Evolutionary conservation across 352 stramenopile genomes (phyloP), one percentile per base, ranked within the genome.

Genomic region (Plasmopara viticola): DNA sequence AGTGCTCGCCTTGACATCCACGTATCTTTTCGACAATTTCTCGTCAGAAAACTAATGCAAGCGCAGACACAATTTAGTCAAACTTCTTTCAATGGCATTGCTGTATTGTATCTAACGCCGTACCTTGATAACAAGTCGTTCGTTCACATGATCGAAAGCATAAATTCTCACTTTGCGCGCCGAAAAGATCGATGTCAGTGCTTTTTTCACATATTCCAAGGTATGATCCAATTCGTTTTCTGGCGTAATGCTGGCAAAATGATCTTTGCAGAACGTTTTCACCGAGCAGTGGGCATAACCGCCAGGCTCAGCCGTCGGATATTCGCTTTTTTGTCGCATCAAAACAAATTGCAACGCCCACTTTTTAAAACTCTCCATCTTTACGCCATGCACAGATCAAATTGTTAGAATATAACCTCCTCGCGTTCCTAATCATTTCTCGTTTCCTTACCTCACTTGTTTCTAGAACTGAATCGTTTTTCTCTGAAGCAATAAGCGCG

Each of bases 151-250:
- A 33, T 91, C 78, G 0, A 86, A 49, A 4, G 72, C 64, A 48
- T 80, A 89, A n/a, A 91, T 76, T 15, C 78, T 65, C 6, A 89
- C 68, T 56, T 66, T 72, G 0, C 70, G 59, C 29, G 78, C 78
- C 5, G 62, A 68, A 48, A 91, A 91, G 49, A 75, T 68, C 3
- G 60, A 64, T 9, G 63, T 76, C 12, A 91, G 58, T 0, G 74
- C 66, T 13, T 62, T 73, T 57, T 86, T 77, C 51, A 86, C 51
- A 43, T 81, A 78, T 55, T 91, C 80, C 2, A 89, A 65, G 4
- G 78, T 87, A 44, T 89, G 78, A 51, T 91, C 78, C 0, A 89
- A 56, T 51, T 91, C 81, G 37, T 87, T 84, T 42, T 91, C 81
- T 0, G 81, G 81, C 12, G 74, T 79, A 20, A 91, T 83, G 39